Evolutionary conservation across 2,329 filamentous ascomycete species (phyloP), one percentile per base, ranked within the genome.

Genomic region (Talaromyces sp.): DNA sequence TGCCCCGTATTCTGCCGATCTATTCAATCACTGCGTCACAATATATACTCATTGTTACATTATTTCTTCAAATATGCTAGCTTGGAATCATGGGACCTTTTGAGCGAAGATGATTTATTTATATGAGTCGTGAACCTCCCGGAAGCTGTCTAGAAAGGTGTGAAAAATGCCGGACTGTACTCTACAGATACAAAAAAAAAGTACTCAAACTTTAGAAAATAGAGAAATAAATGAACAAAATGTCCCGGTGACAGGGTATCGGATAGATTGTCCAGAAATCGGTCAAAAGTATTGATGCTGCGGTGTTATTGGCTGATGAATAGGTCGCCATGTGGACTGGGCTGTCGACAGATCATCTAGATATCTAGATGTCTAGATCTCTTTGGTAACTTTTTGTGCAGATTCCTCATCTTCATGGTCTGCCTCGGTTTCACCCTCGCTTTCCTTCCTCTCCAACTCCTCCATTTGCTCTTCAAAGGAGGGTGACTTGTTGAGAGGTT

Each of bases 381-480:
- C 48, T 52, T 29, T 29, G 48, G 43, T 46, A 17, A 52, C 48
- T n/a, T 52, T 52, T 26, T 26, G 48, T 52, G 24, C 48, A 17
- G 48, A 5, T 10, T 12, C 48, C 24, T 19, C 53, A n/a, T 62
- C 70, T 32, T 72, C 72, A 21, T 67, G 61, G 17, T 73, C 69
- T 26, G 76, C 73, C 60, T 75, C 72, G 24, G 21, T 32, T 12
- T 62, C 60, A 73, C 69, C 41, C 69, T 73, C 19, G 63, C 65
- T 26, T 72, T 72, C 41, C 71, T 69, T 52, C n/a, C 57, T 54
- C 46, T 76, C 68, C 27, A 74, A 67, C 64, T 83, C 75, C 67
- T 83, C 81, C 60, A 83, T 75, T 63, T 84, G 81, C 46, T 79
- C 75, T 69, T 81, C 78, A 7, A 73, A 80, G 9, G 73, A 72